Conservation (phyloP, 805 yeast genomes). For the Kodamaea sagamina region DNA sequence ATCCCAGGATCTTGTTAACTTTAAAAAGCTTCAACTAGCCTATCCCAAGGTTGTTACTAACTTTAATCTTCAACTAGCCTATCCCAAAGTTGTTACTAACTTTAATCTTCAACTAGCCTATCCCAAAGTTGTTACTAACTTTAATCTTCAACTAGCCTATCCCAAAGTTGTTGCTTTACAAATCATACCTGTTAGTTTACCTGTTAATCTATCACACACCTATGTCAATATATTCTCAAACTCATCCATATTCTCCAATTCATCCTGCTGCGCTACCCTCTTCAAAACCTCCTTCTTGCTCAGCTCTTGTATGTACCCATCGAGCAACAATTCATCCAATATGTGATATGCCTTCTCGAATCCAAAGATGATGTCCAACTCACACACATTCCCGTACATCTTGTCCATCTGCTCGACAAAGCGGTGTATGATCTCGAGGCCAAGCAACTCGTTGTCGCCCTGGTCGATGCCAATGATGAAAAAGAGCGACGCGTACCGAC, state of each 20-base stretch:
- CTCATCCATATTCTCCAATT: slow-evolving; percentile 77
- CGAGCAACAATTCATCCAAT: slow-evolving; percentile 84
- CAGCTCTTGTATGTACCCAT: slow-evolving; percentile 84
- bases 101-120: too few relatives aligned
- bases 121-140: too few relatives aligned
- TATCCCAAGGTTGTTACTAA: too few relatives aligned
- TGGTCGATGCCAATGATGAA: slow-evolving; percentile 84
- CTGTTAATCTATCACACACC: background rate
- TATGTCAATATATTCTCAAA: slow-evolving; percentile 41
- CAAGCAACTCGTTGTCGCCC: slow-evolving; percentile 82
- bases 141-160: too few relatives aligned
- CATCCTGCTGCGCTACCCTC: slow-evolving; percentile 81
- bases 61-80: too few relatives aligned
- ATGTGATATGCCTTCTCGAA: slow-evolving; percentile 92
- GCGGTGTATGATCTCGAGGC: slow-evolving; percentile 85
- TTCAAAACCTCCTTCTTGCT: slow-evolving; percentile 77
- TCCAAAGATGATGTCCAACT: slow-evolving; percentile 93
- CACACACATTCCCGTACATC: slow-evolving; percentile 94
- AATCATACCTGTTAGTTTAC: too few relatives aligned
- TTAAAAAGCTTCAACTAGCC: too few relatives aligned
- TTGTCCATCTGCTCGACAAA: slow-evolving; percentile 97
- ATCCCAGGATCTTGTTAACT: too few relatives aligned
- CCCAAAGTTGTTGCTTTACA: too few relatives aligned
- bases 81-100: too few relatives aligned
- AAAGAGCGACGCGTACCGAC: slow-evolving; percentile 90